phyloP scores from a whole-genome alignment of 352 stramenopile genomes.

The Phytopythium delawarense region DNA sequence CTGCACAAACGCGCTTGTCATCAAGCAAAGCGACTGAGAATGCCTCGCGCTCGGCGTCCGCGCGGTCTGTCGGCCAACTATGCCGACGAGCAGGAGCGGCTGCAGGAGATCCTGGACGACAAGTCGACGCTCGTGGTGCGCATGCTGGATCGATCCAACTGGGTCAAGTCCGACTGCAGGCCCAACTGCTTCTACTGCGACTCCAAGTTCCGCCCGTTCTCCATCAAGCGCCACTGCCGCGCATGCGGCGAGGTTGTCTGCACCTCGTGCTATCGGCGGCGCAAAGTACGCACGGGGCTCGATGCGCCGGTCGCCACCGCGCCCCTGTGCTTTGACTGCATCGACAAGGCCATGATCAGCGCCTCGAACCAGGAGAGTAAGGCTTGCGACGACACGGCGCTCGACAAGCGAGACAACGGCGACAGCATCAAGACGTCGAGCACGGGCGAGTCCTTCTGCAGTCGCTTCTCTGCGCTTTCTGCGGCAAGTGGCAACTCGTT shows the following conservation, averaged over 20 bases:
- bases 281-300: slow-evolving; percentile 28
- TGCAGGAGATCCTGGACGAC: slow-evolving; percentile 57
- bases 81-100: slow-evolving; percentile 44
- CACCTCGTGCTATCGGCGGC: slow-evolving; percentile 59
- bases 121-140: slow-evolving; percentile 44
- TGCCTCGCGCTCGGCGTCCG: slow-evolving; percentile 23
- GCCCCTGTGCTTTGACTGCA: slow-evolving; percentile 74
- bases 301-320: slow-evolving; percentile 22
- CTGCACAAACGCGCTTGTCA: neutral
- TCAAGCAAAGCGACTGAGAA: neutral
- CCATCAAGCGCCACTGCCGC: slow-evolving; percentile 76
- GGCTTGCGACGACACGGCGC: slow-evolving; percentile 7
- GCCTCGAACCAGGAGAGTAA: slow-evolving; percentile 3
- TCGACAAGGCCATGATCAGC: slow-evolving; percentile 60
- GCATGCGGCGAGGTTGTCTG: slow-evolving; percentile 80
- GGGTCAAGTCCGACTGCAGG: slow-evolving; percentile 66
- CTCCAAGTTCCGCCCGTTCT: slow-evolving; percentile 71
- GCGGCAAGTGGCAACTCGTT: slow-evolving; percentile 18
- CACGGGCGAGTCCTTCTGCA: slow-evolving; percentile 31
- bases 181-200: slow-evolving; percentile 78
- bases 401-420: slow-evolving; percentile 13
- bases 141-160: slow-evolving; percentile 63
- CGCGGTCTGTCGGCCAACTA: slow-evolving; percentile 48
- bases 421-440: slow-evolving; percentile 33
- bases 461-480: slow-evolving; percentile 40